These are phyloP conservation scores for Cryptococcus hybrid DNA, from an alignment of 1,284 basidiomycete genomes.

Conservation along the genomic window DNA sequence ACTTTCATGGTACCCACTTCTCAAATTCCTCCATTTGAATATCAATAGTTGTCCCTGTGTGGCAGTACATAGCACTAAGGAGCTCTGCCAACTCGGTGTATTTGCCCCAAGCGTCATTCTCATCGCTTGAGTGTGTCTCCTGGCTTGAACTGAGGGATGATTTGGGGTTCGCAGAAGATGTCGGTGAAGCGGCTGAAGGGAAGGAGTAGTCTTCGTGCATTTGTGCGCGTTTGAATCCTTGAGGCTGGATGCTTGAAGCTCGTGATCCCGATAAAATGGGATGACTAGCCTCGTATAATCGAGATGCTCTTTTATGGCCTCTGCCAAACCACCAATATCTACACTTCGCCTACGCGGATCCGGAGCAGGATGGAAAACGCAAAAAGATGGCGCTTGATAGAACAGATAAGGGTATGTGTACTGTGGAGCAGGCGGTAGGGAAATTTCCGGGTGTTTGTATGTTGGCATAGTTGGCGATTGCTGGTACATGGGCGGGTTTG, in stretches of 20 bases:
- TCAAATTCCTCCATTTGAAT: slow-evolving; percentile 49
- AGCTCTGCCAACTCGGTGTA: slow-evolving; percentile 67
- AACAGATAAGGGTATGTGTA: slow-evolving; percentile 4
- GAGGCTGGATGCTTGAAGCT: no score
- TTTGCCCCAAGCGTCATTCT: slow-evolving; percentile 52
- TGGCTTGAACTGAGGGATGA: not conserved
- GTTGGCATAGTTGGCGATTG: not conserved
- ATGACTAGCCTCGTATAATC: slow-evolving; percentile 13
- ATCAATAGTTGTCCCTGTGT: slow-evolving; percentile 70
- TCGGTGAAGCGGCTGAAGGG: slow-evolving; percentile 9
- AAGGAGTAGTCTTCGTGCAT: slow-evolving; percentile 15
- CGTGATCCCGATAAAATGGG: no score
- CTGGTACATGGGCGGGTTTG: no score
- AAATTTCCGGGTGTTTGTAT: not conserved
- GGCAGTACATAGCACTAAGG: slow-evolving; percentile 74
- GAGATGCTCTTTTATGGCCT: slow-evolving; percentile 62
- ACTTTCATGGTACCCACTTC: slow-evolving; percentile 26
- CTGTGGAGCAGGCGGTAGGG: not conserved
- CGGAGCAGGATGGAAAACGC: slow-evolving; percentile 10
- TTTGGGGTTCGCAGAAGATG: not conserved
- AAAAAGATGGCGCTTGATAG: slow-evolving; percentile 1
- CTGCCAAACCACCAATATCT: slow-evolving; percentile 76
- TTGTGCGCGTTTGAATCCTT: no score
- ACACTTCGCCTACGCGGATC: slow-evolving; percentile 64
- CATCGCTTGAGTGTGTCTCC: slow-evolving; percentile 2